Percentiles rank a stretch among this genome's conserved stretches.
phyloP scores from a whole-genome alignment of 805 yeast species.

The Isabelozyma pseudorhagii region DNA sequence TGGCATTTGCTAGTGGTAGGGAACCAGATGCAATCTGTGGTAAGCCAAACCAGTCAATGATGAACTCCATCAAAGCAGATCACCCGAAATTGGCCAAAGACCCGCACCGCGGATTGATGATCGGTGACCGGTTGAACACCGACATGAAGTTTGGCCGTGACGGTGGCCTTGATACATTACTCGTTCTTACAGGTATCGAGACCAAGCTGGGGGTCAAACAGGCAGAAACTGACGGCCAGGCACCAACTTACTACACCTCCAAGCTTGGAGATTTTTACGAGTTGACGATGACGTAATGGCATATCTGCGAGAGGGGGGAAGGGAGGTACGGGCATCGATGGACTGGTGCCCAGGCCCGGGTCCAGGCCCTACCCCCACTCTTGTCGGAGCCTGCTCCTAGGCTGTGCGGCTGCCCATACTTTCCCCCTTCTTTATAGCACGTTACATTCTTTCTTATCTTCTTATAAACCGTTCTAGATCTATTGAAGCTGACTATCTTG shows the following conservation, averaged over 20 bases:
- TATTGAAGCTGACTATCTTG: too few species aligned
- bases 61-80: constrained; percentile 79
- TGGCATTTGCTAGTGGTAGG: constrained; percentile 73
- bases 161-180: constrained; percentile 81
- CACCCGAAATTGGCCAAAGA: constrained; percentile 46
- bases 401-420: too few species aligned
- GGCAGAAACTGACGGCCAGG: constrained; percentile 19
- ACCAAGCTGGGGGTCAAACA: constrained; percentile 57
- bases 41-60: constrained; percentile 86
- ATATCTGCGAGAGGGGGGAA: too few species aligned
- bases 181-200: constrained; percentile 92
- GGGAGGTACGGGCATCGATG: too few species aligned
- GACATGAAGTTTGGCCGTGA: constrained; percentile 89
- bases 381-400: too few species aligned
- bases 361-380: too few species aligned
- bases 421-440: too few species aligned
- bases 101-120: constrained; percentile 71
- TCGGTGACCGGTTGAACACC: constrained; percentile 93
- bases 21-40: constrained; percentile 83
- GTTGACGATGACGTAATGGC: constrained; percentile 14
- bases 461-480: too few species aligned
- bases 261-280: constrained; percentile 78
- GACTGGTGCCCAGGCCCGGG: too few species aligned
- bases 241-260: constrained; percentile 66
- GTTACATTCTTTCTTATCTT: too few species aligned